Evolutionary conservation across 352 stramenopile species (phyloP).

Genomic region (Pythium oligandrum): DNA sequence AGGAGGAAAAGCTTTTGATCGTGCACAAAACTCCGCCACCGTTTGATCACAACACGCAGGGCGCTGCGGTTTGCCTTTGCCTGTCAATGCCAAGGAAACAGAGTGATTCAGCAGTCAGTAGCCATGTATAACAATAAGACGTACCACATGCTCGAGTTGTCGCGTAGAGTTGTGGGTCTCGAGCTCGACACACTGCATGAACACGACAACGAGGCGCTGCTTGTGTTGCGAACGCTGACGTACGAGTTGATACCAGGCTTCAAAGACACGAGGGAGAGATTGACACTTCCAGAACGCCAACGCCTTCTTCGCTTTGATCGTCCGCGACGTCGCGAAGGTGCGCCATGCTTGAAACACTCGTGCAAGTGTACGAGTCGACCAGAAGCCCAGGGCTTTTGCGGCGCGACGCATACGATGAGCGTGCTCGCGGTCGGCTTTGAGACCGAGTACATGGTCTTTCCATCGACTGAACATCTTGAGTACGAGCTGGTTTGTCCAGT

Average conservation of each 20-base stretch:
- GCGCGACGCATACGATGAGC: slow-evolving; percentile 25
- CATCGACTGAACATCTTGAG: slow-evolving; percentile 52
- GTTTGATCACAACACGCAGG: slow-evolving; percentile 38
- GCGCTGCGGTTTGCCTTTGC: slow-evolving; percentile 32
- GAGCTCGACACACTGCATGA: slow-evolving; percentile 54
- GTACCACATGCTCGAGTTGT: slow-evolving; percentile 41
- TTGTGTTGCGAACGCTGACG: slow-evolving; percentile 16
- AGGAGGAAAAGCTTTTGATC: slow-evolving; percentile 67
- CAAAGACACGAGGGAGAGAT: slow-evolving; percentile 50
- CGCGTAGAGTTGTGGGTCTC: slow-evolving; percentile 65
- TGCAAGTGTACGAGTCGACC: slow-evolving; percentile 43
- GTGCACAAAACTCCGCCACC: slow-evolving; percentile 48
- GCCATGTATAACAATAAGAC: slow-evolving; percentile 1
- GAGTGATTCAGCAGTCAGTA: not conserved
- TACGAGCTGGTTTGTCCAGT: slow-evolving; percentile 52
- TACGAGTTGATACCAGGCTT: slow-evolving; percentile 37
- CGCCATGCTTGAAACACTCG: slow-evolving; percentile 47
- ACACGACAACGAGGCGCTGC: slow-evolving; percentile 44
- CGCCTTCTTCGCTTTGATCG: slow-evolving; percentile 44
- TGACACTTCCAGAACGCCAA: slow-evolving; percentile 69
- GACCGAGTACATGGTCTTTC: slow-evolving; percentile 25
- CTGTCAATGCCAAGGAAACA: slow-evolving; percentile 14
- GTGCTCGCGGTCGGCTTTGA: slow-evolving; percentile 19
- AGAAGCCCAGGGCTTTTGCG: slow-evolving; percentile 56
- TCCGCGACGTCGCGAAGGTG: slow-evolving; percentile 29